Percentiles rank a stretch among this genome's conserved stretches.
These are phyloP conservation scores for Tripterygium wilfordii DNA, from an alignment of 177 flowering plant genomes.

Conservation along the genomic window DNA sequence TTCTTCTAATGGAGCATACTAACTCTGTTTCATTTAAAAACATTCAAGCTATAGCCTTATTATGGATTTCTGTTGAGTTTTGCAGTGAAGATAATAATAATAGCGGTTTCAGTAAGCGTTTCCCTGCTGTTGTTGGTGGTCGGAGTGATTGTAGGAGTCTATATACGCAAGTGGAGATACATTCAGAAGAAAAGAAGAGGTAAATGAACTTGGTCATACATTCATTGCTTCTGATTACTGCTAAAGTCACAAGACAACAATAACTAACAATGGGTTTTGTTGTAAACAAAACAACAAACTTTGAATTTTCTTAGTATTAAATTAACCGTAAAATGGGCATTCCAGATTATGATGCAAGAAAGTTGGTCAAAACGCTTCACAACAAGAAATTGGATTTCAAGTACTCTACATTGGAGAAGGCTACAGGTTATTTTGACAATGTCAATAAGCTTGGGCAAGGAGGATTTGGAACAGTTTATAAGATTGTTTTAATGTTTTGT, in stretches of 20 bases:
- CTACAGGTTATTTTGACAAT: slow-evolving; percentile 59
- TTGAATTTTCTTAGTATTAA: too few species aligned
- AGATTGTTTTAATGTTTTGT: slow-evolving; percentile 41
- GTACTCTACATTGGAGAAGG: slow-evolving; percentile 73
- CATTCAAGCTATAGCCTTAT: neutral
- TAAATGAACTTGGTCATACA: slow-evolving; percentile 18
- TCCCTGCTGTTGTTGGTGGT: slow-evolving; percentile 34
- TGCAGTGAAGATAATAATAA: slow-evolving; percentile 46
- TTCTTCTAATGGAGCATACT: neutral
- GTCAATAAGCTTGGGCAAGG: slow-evolving; percentile 90
- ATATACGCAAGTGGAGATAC: slow-evolving; percentile 45
- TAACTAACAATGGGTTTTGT: neutral
- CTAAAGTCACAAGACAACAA: neutral
- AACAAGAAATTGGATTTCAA: slow-evolving; percentile 85
- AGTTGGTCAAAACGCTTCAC: slow-evolving; percentile 50
- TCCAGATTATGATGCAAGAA: slow-evolving; percentile 44
- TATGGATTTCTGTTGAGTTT: slow-evolving; percentile 6
- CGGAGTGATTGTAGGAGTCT: slow-evolving; percentile 34
- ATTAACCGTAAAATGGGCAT: neutral
- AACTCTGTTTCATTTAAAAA: neutral
- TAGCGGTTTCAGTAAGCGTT: slow-evolving; percentile 51
- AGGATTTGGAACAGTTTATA: slow-evolving; percentile 83
- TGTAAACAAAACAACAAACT: too few species aligned
- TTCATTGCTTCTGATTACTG: too few species aligned
- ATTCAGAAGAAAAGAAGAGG: slow-evolving; percentile 62